Evolutionary conservation across 768 basidiomycete species (phyloP).

Genomic region (Boletellus emodensis): DNA sequence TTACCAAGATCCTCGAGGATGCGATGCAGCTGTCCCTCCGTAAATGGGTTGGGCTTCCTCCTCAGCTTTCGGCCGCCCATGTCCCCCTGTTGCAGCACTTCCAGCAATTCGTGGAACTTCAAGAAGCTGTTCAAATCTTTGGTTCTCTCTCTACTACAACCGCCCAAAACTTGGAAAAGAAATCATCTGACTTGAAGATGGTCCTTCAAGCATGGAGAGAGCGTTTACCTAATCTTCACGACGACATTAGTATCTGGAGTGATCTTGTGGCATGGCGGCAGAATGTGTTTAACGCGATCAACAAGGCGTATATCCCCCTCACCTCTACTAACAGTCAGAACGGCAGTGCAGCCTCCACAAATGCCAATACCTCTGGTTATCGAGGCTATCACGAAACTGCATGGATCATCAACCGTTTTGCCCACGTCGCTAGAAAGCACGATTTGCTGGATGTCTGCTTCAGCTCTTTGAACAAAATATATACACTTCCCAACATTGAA

Average conservation of each 20-base stretch:
- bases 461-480: constrained; percentile 92
- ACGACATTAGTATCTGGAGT: constrained; percentile 98
- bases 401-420: constrained; percentile 99
- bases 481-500: constrained; percentile 98
- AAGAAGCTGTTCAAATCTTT: constrained; percentile 94
- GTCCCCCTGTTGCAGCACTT: constrained; percentile 94
- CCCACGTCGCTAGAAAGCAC: constrained; percentile 97
- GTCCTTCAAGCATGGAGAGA: constrained; percentile 97
- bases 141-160: constrained; percentile 84
- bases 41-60: constrained; percentile 91
- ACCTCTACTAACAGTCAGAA: constrained; percentile 58
- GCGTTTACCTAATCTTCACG: constrained; percentile 89
- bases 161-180: constrained; percentile 86
- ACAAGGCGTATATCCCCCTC: constrained; percentile 91
- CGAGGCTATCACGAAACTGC: constrained; percentile 98
- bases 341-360: constrained; percentile 48
- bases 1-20: constrained; percentile 85
- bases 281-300: constrained; percentile 96
- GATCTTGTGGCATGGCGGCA: constrained; percentile 99
- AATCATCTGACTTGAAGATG: constrained; percentile 92
- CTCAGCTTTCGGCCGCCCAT: constrained; percentile 85
- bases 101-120: constrained; percentile 97
- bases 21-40: constrained; percentile 94
- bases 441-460: constrained; percentile 95
- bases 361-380: constrained; percentile 82